Percentiles rank a stretch among this genome's conserved stretches.
phyloP scores from a whole-genome alignment of 331 rosid species.

The Quercus tomentella region DNA sequence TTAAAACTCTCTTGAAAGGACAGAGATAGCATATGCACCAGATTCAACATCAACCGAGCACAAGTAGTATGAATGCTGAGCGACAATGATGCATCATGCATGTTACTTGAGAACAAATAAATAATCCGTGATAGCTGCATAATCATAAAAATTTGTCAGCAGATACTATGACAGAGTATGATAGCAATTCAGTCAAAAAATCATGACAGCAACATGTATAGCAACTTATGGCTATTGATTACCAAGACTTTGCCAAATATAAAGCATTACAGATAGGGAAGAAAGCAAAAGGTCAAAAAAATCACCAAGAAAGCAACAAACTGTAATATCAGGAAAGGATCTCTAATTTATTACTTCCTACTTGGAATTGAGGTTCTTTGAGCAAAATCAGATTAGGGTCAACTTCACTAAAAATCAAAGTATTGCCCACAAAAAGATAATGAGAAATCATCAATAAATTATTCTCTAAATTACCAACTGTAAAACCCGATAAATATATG shows the following conservation, averaged over 20 bases:
- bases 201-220: conserved; percentile 8
- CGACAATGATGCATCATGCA: conserved; percentile 98
- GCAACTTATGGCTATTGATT: background rate
- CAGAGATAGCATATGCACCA: conserved; percentile 55
- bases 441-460: too few species aligned
- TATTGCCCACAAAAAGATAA: too few species aligned
- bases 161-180: conserved; percentile 7
- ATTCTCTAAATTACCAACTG: too few species aligned
- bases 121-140: conserved; percentile 94
- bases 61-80: conserved; percentile 98
- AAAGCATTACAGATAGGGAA: background rate
- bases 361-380: background rate
- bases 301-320: background rate
- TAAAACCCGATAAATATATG: too few species aligned
- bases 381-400: background rate
- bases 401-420: too few species aligned
- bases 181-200: background rate
- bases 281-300: background rate
- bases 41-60: conserved; percentile 98
- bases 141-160: conserved; percentile 19
- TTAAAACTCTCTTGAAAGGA: background rate
- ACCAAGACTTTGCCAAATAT: background rate
- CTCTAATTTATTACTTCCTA: background rate
- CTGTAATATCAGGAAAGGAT: background rate
- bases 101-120: conserved; percentile 95